Evolutionary conservation across 257 asterid genomes (phyloP).

Genomic region (Verbascum thapsus): DNA sequence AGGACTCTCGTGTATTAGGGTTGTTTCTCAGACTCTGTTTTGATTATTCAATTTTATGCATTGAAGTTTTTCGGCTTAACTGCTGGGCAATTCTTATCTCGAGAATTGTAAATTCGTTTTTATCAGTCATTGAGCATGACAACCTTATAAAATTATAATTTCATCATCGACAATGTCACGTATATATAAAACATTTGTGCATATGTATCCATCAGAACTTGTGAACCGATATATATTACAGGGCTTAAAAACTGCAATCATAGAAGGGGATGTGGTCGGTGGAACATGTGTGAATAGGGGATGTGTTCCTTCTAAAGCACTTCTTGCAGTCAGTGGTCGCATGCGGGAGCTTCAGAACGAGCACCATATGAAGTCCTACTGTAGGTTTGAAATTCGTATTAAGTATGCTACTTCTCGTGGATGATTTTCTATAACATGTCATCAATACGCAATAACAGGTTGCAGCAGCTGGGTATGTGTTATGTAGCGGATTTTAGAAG

Average conservation of each 20-base stretch:
- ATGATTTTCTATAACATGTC: constrained; percentile 1
- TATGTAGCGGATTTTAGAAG: too few species aligned
- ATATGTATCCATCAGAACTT: constrained; percentile 14
- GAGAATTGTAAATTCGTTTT: too few species aligned
- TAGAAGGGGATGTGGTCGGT: constrained; percentile 88
- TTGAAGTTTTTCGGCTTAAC: too few species aligned
- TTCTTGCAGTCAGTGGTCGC: constrained; percentile 88
- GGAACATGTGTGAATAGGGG: constrained; percentile 95
- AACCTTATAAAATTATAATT: too few species aligned
- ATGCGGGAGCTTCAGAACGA: constrained; percentile 91
- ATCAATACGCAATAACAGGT: too few species aligned
- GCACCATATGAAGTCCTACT: constrained; percentile 80
- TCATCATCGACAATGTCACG: constrained; percentile 11
- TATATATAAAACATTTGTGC: constrained; percentile 9
- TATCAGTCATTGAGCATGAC: too few species aligned
- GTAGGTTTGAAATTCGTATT: constrained; percentile 88
- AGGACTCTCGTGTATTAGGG: too few species aligned
- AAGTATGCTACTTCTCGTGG: constrained; percentile 59
- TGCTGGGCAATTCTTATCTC: too few species aligned
- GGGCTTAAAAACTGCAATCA: constrained; percentile 90
- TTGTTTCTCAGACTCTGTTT: too few species aligned
- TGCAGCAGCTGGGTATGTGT: too few species aligned
- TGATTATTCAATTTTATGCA: too few species aligned
- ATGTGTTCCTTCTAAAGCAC: constrained; percentile 92
- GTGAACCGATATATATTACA: constrained; percentile 33